Evolutionary conservation across 345 rosid genomes (phyloP).

Genomic region (Gossypium australe): DNA sequence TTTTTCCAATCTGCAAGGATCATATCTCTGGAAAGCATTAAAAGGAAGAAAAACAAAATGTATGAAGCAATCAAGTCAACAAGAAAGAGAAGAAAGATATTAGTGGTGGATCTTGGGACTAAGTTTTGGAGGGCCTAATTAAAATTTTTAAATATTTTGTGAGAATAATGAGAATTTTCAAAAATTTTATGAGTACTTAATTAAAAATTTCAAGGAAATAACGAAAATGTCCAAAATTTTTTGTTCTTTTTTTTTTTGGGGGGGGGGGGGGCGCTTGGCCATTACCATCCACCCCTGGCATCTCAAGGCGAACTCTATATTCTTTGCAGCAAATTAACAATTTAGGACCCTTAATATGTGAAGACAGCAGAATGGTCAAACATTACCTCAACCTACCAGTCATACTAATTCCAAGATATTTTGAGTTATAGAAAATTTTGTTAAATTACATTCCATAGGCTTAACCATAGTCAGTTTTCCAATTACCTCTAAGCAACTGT

Average conservation of each 20-base stretch:
- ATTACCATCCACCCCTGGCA: background rate
- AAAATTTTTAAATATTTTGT: too few species aligned
- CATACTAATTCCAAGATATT: background rate
- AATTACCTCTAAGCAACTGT: background rate
- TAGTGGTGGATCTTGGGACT: too few species aligned
- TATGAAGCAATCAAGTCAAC: constrained; percentile 7
- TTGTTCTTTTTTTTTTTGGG: too few species aligned
- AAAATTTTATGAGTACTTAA: too few species aligned
- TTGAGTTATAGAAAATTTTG: background rate
- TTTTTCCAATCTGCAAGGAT: constrained; percentile 55
- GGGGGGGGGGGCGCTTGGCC: too few species aligned
- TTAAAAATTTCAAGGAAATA: too few species aligned
- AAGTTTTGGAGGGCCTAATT: too few species aligned
- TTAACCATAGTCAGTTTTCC: background rate
- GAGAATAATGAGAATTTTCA: too few species aligned
- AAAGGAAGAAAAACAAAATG: constrained; percentile 9
- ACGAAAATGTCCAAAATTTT: too few species aligned
- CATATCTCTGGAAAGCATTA: constrained; percentile 15
- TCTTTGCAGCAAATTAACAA: constrained; percentile 8
- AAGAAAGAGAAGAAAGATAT: background rate
- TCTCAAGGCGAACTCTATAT: background rate
- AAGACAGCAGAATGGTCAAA: background rate
- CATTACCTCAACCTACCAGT: background rate
- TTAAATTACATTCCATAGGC: constrained; percentile 3
- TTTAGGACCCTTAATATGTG: constrained; percentile 2